Evolutionary conservation across 2,329 filamentous ascomycete species (phyloP), one percentile per base, ranked within the genome.

Genomic region (Fusarium zealandicum): DNA sequence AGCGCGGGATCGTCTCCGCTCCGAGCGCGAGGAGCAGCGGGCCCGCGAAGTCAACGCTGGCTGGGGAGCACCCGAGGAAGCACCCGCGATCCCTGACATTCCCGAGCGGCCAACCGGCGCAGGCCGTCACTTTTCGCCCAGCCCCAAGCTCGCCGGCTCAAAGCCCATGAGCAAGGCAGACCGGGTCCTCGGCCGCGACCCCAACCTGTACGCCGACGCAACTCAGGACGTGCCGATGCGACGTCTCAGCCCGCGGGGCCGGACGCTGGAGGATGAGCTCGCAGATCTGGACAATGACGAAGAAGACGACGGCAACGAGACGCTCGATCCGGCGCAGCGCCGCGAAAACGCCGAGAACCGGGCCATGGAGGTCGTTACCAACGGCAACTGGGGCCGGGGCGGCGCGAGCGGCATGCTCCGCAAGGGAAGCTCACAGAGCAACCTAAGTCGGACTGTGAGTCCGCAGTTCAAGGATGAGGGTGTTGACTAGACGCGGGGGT

Each of bases 11-110:
- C 78, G 78, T 16, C 79, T 92, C n/a, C 75, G 77, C 5, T 63
- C 68, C 9, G 84, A 88, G 55, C 76, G 85, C 38, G 78, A 83
- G 46, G 77, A 82, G 42, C 88, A 90, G 69, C 79, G 82, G 41
- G 78, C 80, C 54, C 78, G 88, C 49, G 89, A 92, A 71, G 75
- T 82, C 14, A 82, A 79, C 22, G 87, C 88, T 12, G 88, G 88
- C 28, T 90, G 88, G 87, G 88, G 88, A 28, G 68, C 68, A 8
- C 72, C 68, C 3, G 67, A 59, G 13, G 69, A 69, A 17, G 49
- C 54, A 37, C 54, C 59, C 51, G 55, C 51, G 30, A 46, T 61
- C 43, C 64, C 66, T 54, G 64, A 66, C n/a, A 51, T 66, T 12
- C 55, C 65, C 4, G 61, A 69, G 10, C 45, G 63, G 54, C 31